Base-by-base conservation (phyloP, 129 eudicot genomes). In the Tagetes erecta region DNA sequence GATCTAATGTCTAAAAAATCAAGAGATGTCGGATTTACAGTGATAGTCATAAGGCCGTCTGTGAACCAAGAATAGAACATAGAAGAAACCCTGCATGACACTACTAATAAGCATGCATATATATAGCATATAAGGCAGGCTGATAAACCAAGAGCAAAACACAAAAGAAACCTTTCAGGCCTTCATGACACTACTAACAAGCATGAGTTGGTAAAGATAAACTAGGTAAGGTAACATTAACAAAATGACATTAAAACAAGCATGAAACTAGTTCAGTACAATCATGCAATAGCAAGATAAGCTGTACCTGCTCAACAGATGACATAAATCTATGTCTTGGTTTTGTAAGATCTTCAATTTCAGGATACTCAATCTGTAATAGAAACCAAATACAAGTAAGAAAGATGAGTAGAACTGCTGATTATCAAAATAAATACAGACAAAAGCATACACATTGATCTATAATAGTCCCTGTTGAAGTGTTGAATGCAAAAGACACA, bases 271-370 rank as follows among this genome's bases (percentile, higher is more conserved):
- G 3, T 1, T 0, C 33, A 13, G 27, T 12, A 62, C 6, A 6
- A 49, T 44, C 35, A 64, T 36, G 7, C 6, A 9, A 13, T 5
- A 44, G 62, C 11, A 67, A 63, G 7, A 71, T 10, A 65, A 55
- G 13, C 38, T 40, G 53, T 72, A 92, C 97, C 98, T 93, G 97
- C 84, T 94, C 98, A 80, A 83, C 88, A 31, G 97, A 94, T 77
- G 98, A 90, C 98, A 94, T 94, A 74, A 94, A 94, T 13, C 98
- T 87, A 81, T 94, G 98, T 77, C 98, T 85, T 42, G 98, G 98
- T 69, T 86, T 94, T 27, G 92, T 72, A 73, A 86, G 88, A 73
- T 90, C 98, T 76, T 90, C 97, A 45, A 94, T 94, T 82, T 90
- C 98, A 81, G 93, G 98, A 79, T 94, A 94, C 74, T 90, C 97